These are phyloP conservation scores for Diaporthe citriasiana DNA, from an alignment of 2,329 filamentous ascomycete species.

Conservation along the genomic window DNA sequence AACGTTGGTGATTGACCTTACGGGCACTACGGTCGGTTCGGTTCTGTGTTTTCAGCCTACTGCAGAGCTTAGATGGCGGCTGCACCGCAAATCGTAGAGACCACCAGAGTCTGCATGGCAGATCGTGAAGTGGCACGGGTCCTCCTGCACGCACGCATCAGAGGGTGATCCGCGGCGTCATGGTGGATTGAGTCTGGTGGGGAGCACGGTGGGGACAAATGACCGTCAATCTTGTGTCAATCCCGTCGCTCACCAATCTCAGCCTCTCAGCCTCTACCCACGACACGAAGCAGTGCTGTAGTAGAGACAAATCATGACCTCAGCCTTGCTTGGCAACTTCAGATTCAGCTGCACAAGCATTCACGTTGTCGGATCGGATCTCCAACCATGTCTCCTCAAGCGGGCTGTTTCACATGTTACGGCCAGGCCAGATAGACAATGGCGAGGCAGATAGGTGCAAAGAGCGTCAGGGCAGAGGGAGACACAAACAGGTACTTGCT, in stretches of 20 bases:
- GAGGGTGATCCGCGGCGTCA: constrained; percentile 23
- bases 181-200: constrained; percentile 23
- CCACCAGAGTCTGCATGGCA: constrained; percentile 3
- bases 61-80: not conserved
- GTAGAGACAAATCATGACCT: constrained; percentile 13
- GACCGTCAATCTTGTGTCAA: constrained; percentile 21
- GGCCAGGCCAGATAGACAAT: not conserved
- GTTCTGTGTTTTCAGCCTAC: constrained; percentile 14
- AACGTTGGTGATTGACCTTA: constrained; percentile 19
- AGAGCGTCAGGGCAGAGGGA: not conserved
- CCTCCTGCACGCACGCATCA: constrained; percentile 32
- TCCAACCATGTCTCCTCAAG: constrained; percentile 3
- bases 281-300: not conserved
- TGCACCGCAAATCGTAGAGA: not conserved
- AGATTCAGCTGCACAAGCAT: constrained; percentile 34
- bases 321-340: constrained; percentile 38
- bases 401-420: constrained; percentile 20
- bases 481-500: constrained; percentile 19
- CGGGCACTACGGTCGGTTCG: not conserved
- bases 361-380: constrained; percentile 11
- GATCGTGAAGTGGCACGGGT: constrained; percentile 28
- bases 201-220: not conserved
- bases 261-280: not conserved
- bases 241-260: not conserved
- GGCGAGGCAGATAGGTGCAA: not conserved